Evolutionary conservation across 768 basidiomycete genomes (phyloP).

Genomic region (Tremella fuciformis): DNA sequence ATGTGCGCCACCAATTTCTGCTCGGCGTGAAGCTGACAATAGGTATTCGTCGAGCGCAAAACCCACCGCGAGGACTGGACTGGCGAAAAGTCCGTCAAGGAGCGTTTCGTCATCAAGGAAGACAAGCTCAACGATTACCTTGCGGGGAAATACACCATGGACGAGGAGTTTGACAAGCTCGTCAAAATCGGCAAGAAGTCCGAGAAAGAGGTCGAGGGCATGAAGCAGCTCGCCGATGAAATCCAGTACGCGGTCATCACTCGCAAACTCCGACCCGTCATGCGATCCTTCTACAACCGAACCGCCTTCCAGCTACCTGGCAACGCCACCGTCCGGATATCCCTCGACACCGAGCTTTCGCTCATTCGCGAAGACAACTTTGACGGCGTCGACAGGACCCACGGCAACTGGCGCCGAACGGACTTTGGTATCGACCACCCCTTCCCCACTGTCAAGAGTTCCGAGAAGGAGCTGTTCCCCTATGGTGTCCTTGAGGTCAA

Average conservation of each 20-base stretch:
- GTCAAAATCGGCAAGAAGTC: conserved; percentile 88
- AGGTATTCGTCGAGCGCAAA: conserved; percentile 57
- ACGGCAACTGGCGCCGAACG: conserved; percentile 87
- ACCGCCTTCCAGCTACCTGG: conserved; percentile 99
- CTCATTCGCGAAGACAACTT: conserved; percentile 96
- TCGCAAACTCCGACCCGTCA: conserved; percentile 77
- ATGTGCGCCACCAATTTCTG: conserved; percentile 56
- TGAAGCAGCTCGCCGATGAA: conserved; percentile 96
- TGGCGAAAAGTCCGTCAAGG: conserved; percentile 97
- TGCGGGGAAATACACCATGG: conserved; percentile 84
- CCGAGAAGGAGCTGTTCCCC: conserved; percentile 92
- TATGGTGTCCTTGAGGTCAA: conserved; percentile 98
- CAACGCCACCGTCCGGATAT: conserved; percentile 97
- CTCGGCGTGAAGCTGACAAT: not conserved
- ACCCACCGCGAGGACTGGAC: conserved; percentile 96
- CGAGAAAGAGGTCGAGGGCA: conserved; percentile 81
- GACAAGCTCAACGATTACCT: conserved; percentile 88
- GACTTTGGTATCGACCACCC: conserved; percentile 92
- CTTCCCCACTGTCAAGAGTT: conserved; percentile 68
- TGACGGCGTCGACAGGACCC: conserved; percentile 74
- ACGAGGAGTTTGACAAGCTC: conserved; percentile 82
- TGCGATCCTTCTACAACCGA: conserved; percentile 97
- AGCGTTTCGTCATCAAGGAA: conserved; percentile 92
- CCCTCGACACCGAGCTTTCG: conserved; percentile 92
- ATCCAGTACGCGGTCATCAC: conserved; percentile 87